These are phyloP conservation scores for Phialemonium atrogriseum DNA, from an alignment of 2,329 filamentous ascomycete species.

Conservation along the genomic window DNA sequence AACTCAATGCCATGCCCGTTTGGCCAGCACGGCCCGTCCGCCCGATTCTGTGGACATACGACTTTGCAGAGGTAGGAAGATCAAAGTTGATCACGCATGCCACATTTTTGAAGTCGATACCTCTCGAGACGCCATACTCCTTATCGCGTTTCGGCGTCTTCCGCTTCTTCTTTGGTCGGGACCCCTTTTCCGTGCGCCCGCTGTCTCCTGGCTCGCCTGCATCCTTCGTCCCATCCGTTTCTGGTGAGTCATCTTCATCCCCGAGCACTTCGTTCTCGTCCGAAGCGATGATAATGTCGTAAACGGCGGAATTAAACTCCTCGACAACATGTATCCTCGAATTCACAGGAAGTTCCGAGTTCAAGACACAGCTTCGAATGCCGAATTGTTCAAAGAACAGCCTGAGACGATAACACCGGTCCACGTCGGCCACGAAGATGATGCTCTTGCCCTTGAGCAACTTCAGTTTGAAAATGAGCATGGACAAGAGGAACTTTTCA, in stretches of 20 bases:
- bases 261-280: constrained; percentile 42
- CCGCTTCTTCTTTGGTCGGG: constrained; percentile 50
- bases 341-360: constrained; percentile 90
- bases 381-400: constrained; percentile 96
- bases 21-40: constrained; percentile 87
- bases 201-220: constrained; percentile 18
- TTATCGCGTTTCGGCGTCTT: constrained; percentile 61
- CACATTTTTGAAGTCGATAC: constrained; percentile 95
- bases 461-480: constrained; percentile 92
- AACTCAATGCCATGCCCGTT: constrained; percentile 90
- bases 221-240: constrained; percentile 17
- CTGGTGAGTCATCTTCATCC: constrained; percentile 29
- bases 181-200: constrained; percentile 15
- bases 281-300: constrained; percentile 95
- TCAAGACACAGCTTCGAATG: constrained; percentile 85
- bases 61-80: constrained; percentile 77
- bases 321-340: constrained; percentile 90
- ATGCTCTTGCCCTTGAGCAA: constrained; percentile 85
- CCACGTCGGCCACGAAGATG: constrained; percentile 70
- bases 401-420: constrained; percentile 83
- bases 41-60: constrained; percentile 95
- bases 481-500: constrained; percentile 88
- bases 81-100: constrained; percentile 96
- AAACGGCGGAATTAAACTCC: constrained; percentile 93
- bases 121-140: constrained; percentile 91